Base-by-base conservation (phyloP, 805 yeast species). In the Groenewaldozyma tartarivorans region DNA sequence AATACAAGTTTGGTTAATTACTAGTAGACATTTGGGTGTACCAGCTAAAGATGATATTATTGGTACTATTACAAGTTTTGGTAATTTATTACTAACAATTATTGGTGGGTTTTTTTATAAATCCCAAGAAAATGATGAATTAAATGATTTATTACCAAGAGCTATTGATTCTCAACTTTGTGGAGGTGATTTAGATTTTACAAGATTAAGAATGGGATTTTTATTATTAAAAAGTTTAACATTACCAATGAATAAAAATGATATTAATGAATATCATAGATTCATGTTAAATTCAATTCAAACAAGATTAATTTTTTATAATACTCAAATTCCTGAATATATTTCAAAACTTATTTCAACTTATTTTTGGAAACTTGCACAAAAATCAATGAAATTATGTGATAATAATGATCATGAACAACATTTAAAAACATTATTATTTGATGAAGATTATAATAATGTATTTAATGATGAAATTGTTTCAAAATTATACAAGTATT, bases 101-200 rank as follows among this genome's bases (percentile, higher is more conserved):
- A 21, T 51, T 19, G 16, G 54, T 29, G 48, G 49, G 6, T 27
- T 44, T 18, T 29, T 51, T 5, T 37, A 52, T 32, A 61, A 61
- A 3, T 37, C 44, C 26, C 57, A 51, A 4, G 54, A 51, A 20
- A 47, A 42, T 42, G 41, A 44, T 21, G 19, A 46, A 13, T 32
- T 53, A 33, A n/a, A 39, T n/a, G 43, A 48, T 39, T 27, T 46
- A 15, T 41, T 48, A 34, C 46, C 42, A 32, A 41, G 47, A 9
- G 62, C 64, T 4, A 50, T 58, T 30, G 64, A 61, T 42, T 53
- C 64, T 5, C 66, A 62, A 45, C 55, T 62, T n/a, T 50, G 58
- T 33, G 66, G 66, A 18, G 66, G 66, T 13, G 66, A 61, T 42
- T 32, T 43, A n/a, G 42, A 49, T 13, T 44, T 52, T 45, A 42